phyloP scores from a whole-genome alignment of 2,329 filamentous ascomycete species.

The Berkeleyomyces basicola region DNA sequence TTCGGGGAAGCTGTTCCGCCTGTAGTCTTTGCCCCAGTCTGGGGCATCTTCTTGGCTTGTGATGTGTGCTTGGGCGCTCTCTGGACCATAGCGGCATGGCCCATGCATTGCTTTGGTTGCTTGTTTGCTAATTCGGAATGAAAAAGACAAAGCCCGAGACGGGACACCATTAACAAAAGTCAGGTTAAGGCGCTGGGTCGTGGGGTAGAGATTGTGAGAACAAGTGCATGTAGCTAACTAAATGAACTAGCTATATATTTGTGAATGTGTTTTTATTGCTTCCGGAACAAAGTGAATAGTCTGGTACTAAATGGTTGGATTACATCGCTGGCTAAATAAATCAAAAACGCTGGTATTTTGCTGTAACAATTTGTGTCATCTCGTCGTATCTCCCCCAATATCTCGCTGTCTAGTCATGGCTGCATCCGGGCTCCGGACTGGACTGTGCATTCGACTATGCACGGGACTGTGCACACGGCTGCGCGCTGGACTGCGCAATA shows the following conservation, averaged over 20 bases:
- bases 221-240: background rate
- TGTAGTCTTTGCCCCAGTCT: background rate
- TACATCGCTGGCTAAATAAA: slow-evolving; percentile 1
- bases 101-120: background rate
- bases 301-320: background rate
- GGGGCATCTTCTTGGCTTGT: background rate
- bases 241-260: background rate
- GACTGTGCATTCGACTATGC: background rate
- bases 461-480: slow-evolving; percentile 1
- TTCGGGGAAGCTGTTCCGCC: background rate
- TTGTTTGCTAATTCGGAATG: background rate
- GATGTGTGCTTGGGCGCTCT: background rate
- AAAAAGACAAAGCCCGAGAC: background rate
- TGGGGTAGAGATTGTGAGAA: background rate
- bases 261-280: background rate
- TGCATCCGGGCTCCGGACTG: background rate
- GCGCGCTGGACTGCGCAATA: slow-evolving; percentile 3
- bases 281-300: background rate
- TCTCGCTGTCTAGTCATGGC: background rate
- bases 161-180: background rate
- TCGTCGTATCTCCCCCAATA: background rate
- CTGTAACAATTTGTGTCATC: background rate
- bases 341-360: background rate
- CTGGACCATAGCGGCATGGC: background rate
- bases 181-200: background rate